Evolutionary conservation across 306 rosid genomes (phyloP).

Genomic region (Trifolium fragiferum): DNA sequence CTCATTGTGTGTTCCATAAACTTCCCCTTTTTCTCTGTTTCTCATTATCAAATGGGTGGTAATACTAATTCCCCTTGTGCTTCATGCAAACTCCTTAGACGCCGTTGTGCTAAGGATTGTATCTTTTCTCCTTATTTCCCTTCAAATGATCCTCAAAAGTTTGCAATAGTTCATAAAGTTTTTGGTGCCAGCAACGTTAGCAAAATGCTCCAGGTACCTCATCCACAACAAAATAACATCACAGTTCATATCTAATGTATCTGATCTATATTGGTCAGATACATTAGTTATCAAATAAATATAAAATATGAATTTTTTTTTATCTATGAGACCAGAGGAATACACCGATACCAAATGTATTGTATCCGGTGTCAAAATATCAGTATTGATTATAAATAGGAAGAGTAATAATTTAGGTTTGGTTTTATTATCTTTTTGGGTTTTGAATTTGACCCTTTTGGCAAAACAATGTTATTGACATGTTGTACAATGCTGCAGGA

Average conservation of each 20-base stretch:
- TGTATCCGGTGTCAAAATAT: too few relatives aligned
- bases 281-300: too few relatives aligned
- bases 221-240: not conserved
- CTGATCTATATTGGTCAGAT: too few relatives aligned
- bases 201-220: constrained; percentile 85
- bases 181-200: constrained; percentile 97
- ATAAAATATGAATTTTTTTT: too few relatives aligned
- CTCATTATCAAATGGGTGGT: constrained; percentile 53
- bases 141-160: constrained; percentile 86
- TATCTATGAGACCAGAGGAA: too few relatives aligned
- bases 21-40: constrained; percentile 9
- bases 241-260: too few relatives aligned
- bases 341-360: too few relatives aligned
- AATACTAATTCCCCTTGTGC: constrained; percentile 80
- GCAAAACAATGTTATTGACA: not conserved
- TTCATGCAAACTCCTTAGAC: constrained; percentile 91
- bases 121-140: constrained; percentile 89
- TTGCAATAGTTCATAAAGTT: constrained; percentile 89
- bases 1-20: constrained; percentile 17
- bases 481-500: constrained; percentile 54
- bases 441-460: not conserved
- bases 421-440: not conserved
- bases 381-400: too few relatives aligned
- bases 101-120: constrained; percentile 86
- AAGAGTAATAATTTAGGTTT: not conserved